Conservation (phyloP, 805 yeast genomes). For the Saccharomycopsis vini region DNA sequence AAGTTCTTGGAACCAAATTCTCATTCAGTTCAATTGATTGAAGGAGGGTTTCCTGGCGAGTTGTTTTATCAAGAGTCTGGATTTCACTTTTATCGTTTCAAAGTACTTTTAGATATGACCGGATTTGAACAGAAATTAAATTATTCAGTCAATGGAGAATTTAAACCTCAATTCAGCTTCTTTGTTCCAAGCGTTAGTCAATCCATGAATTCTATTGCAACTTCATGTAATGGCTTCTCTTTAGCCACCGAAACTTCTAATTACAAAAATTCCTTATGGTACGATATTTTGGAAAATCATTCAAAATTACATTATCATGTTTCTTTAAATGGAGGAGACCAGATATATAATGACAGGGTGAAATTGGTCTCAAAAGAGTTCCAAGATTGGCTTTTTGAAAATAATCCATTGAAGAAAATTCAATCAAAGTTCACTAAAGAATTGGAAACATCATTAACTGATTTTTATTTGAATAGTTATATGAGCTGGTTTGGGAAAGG, state of each 20-base stretch:
- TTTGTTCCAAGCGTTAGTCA: slow-evolving; percentile 54
- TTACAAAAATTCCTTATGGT: slow-evolving; percentile 78
- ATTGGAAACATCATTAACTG: slow-evolving; percentile 45
- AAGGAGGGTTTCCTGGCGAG: slow-evolving; percentile 41
- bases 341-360: slow-evolving; percentile 79
- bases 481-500: slow-evolving; percentile 88
- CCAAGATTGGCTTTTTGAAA: slow-evolving; percentile 53
- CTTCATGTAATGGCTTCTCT: slow-evolving; percentile 89
- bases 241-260: slow-evolving; percentile 53
- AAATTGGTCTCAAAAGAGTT: slow-evolving; percentile 46
- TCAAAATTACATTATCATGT: slow-evolving; percentile 62
- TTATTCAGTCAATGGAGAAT: slow-evolving; percentile 46
- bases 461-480: slow-evolving; percentile 67
- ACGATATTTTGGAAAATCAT: slow-evolving; percentile 70
- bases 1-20: slow-evolving; percentile 24
- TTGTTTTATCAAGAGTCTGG: slow-evolving; percentile 37
- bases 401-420: slow-evolving; percentile 38
- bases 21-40: slow-evolving; percentile 12
- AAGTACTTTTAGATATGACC: slow-evolving; percentile 40
- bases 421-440: slow-evolving; percentile 37
- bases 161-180: slow-evolving; percentile 46
- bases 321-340: slow-evolving; percentile 98
- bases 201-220: slow-evolving; percentile 75
- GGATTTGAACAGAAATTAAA: slow-evolving; percentile 51
- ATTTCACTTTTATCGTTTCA: slow-evolving; percentile 58